A percentile compares a stretch with the other conserved stretches of the same genome.
Conservation (phyloP, 257 asterid species). For the Nemophila menziesii region DNA sequence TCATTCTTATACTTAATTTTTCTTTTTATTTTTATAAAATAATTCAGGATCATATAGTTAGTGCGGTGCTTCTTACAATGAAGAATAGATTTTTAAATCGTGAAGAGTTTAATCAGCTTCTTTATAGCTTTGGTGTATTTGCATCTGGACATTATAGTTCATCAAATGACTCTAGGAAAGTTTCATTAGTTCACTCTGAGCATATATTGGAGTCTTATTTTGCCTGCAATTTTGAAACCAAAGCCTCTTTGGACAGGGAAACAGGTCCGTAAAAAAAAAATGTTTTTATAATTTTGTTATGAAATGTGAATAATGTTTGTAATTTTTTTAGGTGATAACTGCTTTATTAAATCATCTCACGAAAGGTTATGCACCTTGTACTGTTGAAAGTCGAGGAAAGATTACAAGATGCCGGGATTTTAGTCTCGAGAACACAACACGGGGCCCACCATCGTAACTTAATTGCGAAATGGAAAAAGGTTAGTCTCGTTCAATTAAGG, state of each 20-base stretch:
- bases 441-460: too few relatives aligned
- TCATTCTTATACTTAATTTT: conserved; percentile 6
- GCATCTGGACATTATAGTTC: conserved; percentile 30
- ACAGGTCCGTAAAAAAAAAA: too few relatives aligned
- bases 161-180: conserved; percentile 31
- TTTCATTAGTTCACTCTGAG: conserved; percentile 51
- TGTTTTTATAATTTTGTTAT: not conserved
- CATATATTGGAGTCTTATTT: conserved; percentile 39
- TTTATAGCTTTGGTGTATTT: conserved; percentile 79
- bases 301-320: not conserved
- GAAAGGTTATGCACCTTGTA: conserved; percentile 68
- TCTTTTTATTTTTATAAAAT: conserved; percentile 3
- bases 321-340: conserved; percentile 73
- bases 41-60: conserved; percentile 79
- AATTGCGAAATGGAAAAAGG: too few relatives aligned
- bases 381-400: conserved; percentile 68
- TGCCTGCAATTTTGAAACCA: conserved; percentile 91
- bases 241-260: conserved; percentile 98
- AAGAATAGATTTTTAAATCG: conserved; percentile 72
- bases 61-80: conserved; percentile 85
- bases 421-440: too few relatives aligned
- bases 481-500: too few relatives aligned
- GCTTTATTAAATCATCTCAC: conserved; percentile 84
- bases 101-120: conserved; percentile 78
- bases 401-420: too few relatives aligned